A percentile compares a stretch with the other conserved stretches of the same genome.
phyloP scores from a whole-genome alignment of 2,329 filamentous ascomycete genomes.

The Sporothrix inflata region DNA sequence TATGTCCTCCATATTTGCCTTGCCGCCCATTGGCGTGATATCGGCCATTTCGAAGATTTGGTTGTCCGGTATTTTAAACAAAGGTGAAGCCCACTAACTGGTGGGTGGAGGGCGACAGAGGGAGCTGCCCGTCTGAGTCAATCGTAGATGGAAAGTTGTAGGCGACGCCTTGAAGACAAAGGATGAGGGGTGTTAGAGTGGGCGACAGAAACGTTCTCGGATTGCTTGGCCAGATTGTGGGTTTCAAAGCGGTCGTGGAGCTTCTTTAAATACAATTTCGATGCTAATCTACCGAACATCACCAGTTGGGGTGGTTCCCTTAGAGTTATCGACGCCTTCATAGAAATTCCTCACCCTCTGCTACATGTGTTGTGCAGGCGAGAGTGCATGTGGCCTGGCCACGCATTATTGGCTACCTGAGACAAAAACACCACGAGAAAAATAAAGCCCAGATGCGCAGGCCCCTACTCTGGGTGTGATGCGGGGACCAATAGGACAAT shows the following conservation, averaged over 20 bases:
- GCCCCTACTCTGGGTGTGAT: neutral
- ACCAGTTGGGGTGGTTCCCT: neutral
- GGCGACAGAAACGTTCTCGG: neutral
- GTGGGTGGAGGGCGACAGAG: neutral
- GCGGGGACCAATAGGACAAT: conserved; percentile 16
- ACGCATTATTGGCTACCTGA: neutral
- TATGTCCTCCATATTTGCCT: conserved; percentile 2
- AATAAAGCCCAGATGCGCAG: neutral
- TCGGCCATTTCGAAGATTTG: neutral
- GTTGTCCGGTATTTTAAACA: neutral
- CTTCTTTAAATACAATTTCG: conserved; percentile 10
- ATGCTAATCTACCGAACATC: neutral
- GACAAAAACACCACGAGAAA: neutral
- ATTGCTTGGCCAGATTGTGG: neutral
- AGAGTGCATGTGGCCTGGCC: neutral
- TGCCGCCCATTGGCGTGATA: neutral
- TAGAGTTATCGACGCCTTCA: neutral
- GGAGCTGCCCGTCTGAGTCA: neutral
- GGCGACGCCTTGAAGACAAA: neutral
- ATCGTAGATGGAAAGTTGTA: neutral
- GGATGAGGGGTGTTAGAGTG: neutral
- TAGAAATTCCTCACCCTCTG: neutral
- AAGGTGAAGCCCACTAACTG: too few species aligned
- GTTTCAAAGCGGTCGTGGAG: neutral
- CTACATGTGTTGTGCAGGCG: neutral